These are phyloP conservation scores for Aspergillus tamarii DNA, from an alignment of 2,329 filamentous ascomycete genomes.

Conservation along the genomic window DNA sequence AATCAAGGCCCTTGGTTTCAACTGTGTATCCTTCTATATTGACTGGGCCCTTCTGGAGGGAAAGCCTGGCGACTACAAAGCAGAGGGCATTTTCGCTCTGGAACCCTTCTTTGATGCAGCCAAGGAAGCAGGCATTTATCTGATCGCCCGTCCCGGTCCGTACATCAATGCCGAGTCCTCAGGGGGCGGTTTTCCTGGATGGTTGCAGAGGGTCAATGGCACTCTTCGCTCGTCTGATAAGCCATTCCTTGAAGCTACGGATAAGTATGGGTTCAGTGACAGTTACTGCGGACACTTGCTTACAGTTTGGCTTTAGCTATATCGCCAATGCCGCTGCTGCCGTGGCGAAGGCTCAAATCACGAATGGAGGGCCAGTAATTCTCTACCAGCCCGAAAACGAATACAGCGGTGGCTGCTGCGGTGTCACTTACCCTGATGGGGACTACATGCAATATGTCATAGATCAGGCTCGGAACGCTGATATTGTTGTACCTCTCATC, in stretches of 20 bases:
- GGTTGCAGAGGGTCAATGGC: conserved; percentile 71
- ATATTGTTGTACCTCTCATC: conserved; percentile 74
- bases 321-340: conserved; percentile 63
- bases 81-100: conserved; percentile 72
- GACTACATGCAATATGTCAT: conserved; percentile 73
- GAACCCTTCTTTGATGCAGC: conserved; percentile 79
- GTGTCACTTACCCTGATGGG: conserved; percentile 64
- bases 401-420: conserved; percentile 60
- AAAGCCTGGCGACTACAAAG: conserved; percentile 68
- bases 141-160: conserved; percentile 71
- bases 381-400: conserved; percentile 83
- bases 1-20: conserved; percentile 79
- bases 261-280: conserved; percentile 53
- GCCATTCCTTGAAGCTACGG: conserved; percentile 67
- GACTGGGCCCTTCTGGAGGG: conserved; percentile 80
- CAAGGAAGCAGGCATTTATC: conserved; percentile 71
- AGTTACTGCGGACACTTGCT: not conserved
- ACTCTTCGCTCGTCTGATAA: conserved; percentile 64
- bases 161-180: conserved; percentile 79
- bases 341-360: conserved; percentile 77
- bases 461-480: conserved; percentile 67
- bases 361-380: conserved; percentile 79
- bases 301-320: conserved; percentile 52
- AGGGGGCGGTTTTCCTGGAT: conserved; percentile 80
- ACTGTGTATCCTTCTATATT: conserved; percentile 76